Conservation (phyloP, 2,329 filamentous ascomycete genomes). For the Chrysosporium queenslandicum region DNA sequence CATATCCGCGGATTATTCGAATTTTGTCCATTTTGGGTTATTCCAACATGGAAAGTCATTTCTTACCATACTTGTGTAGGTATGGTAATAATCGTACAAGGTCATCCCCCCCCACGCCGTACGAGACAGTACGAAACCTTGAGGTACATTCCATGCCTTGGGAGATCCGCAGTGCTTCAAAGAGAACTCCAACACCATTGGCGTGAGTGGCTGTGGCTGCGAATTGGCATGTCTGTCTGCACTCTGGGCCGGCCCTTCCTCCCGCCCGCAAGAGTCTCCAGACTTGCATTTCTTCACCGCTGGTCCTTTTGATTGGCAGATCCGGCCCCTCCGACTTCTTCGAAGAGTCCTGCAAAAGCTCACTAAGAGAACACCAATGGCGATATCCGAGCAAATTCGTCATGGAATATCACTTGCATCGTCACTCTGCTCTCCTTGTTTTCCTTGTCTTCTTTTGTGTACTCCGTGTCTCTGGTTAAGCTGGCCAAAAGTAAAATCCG, state of each 20-base stretch:
- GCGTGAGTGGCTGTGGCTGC: neutral
- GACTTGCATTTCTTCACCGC: constrained; percentile 13
- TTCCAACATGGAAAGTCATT: neutral
- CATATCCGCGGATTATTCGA: constrained; percentile 6
- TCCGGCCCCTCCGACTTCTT: neutral
- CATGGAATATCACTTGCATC: constrained; percentile 2
- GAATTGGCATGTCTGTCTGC: neutral
- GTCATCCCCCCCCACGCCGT: neutral
- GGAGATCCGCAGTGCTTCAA: constrained; percentile 1
- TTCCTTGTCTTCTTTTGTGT: neutral
- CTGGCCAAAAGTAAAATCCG: constrained; percentile 14
- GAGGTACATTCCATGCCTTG: neutral
- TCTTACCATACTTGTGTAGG: constrained; percentile 1
- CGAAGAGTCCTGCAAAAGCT: neutral
- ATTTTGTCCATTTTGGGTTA: constrained; percentile 3
- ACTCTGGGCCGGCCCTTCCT: constrained; percentile 22
- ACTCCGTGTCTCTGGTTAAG: constrained; percentile 8
- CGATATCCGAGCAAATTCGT: neutral
- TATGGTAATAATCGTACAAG: neutral
- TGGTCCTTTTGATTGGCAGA: constrained; percentile 9
- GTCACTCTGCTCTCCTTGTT: neutral
- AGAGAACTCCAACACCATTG: neutral
- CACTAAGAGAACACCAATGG: neutral
- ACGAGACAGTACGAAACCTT: neutral
- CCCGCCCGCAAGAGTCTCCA: constrained; percentile 16